A percentile compares a stretch with the other conserved stretches of the same genome.
Evolutionary conservation across 345 rosid species (phyloP).

Genomic region (Arabidopsis thaliana): TAIR10.1 NC_003071.7:19156501-19157000

Average conservation of each 20-base stretch:
- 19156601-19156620: constrained; percentile 36
- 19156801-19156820: neutral
- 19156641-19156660: constrained; percentile 23
- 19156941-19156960: neutral
- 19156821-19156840: neutral
- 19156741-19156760: too few relatives aligned
- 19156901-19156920: neutral
- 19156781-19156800: neutral
- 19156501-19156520: too few relatives aligned
- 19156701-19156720: too few relatives aligned
- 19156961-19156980: constrained; percentile 6
- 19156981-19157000: constrained; percentile 39
- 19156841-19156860: neutral
- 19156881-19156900: neutral
- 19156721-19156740: too few relatives aligned
- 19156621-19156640: constrained; percentile 26
- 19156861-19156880: neutral
- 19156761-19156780: neutral
- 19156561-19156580: constrained; percentile 18
- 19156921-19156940: neutral
- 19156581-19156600: constrained; percentile 42
- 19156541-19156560: neutral
- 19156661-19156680: neutral
- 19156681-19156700: neutral
- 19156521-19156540: too few relatives aligned